Conservation (phyloP, 441 rosid genomes). For the Capsella rubella region DNA sequence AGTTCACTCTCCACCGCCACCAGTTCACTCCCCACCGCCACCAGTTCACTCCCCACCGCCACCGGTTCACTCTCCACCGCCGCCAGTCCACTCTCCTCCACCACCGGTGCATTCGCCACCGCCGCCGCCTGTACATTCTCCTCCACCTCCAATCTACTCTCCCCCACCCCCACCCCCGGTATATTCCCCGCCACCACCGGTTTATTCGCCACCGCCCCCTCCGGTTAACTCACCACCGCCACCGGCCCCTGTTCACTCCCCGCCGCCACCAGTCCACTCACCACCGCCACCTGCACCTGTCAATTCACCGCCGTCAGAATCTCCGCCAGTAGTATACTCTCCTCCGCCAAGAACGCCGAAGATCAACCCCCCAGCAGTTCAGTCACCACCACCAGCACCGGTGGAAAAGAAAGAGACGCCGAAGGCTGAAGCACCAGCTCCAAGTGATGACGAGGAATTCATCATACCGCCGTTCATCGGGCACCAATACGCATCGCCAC, state of each 20-base stretch:
- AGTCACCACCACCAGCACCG: conserved; percentile 29
- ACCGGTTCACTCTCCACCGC: conserved; percentile 20
- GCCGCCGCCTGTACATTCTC: conserved; percentile 28
- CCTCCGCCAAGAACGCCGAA: conserved; percentile 42
- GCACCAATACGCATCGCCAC: conserved; percentile 50
- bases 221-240: conserved; percentile 26
- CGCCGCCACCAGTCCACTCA: conserved; percentile 15
- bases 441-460: conserved; percentile 40
- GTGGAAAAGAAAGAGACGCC: conserved; percentile 31
- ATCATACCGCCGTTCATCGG: conserved; percentile 49
- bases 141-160: conserved; percentile 29
- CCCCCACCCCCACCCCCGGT: conserved; percentile 28
- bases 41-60: conserved; percentile 34
- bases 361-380: conserved; percentile 21
- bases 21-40: conserved; percentile 26
- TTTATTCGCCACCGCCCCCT: conserved; percentile 22
- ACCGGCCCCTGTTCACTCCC: not conserved
- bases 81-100: conserved; percentile 26
- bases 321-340: conserved; percentile 33
- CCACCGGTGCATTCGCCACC: conserved; percentile 30
- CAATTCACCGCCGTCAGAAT: conserved; percentile 10
- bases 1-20: not conserved
- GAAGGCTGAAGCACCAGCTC: conserved; percentile 34
- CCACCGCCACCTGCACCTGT: conserved; percentile 24
- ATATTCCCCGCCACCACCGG: not conserved